Conservation (phyloP, 768 basidiomycete genomes). For the Boletus tomentosulus region DNA sequence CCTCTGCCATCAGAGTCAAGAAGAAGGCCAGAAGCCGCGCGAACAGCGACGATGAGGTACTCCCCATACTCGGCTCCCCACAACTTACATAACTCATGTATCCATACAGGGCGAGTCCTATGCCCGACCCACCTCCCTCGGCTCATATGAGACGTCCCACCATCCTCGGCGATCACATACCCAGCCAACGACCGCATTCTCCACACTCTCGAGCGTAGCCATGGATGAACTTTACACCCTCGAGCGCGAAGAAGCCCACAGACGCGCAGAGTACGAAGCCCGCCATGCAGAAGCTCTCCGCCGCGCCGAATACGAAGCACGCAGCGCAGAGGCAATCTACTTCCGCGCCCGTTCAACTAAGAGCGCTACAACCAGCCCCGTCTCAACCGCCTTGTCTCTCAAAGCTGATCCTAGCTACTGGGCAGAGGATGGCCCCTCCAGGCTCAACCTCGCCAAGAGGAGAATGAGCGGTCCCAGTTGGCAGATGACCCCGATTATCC, state of each 20-base stretch:
- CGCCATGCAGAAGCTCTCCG: constrained; percentile 66
- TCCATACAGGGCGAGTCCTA: constrained; percentile 48
- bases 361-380: constrained; percentile 67
- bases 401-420: constrained; percentile 37
- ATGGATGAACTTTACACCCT: constrained; percentile 89
- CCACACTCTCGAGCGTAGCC: constrained; percentile 69
- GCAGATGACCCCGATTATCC: constrained; percentile 41
- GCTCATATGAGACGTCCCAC: constrained; percentile 36
- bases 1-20: constrained; percentile 43
- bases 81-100: constrained; percentile 24
- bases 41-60: constrained; percentile 83
- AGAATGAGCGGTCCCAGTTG: constrained; percentile 55
- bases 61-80: constrained; percentile 21
- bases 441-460: constrained; percentile 34
- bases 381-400: constrained; percentile 34
- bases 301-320: constrained; percentile 57
- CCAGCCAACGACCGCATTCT: constrained; percentile 48
- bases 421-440: constrained; percentile 25
- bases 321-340: constrained; percentile 44
- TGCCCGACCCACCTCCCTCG: constrained; percentile 47
- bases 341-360: constrained; percentile 44
- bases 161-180: constrained; percentile 28
- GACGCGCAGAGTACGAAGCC: constrained; percentile 84
- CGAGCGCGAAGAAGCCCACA: constrained; percentile 78
- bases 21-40: constrained; percentile 78